A percentile compares a stretch with the other conserved stretches of the same genome.
These are phyloP conservation scores for Lactarius vividus DNA, from an alignment of 768 basidiomycete species.

Conservation along the genomic window DNA sequence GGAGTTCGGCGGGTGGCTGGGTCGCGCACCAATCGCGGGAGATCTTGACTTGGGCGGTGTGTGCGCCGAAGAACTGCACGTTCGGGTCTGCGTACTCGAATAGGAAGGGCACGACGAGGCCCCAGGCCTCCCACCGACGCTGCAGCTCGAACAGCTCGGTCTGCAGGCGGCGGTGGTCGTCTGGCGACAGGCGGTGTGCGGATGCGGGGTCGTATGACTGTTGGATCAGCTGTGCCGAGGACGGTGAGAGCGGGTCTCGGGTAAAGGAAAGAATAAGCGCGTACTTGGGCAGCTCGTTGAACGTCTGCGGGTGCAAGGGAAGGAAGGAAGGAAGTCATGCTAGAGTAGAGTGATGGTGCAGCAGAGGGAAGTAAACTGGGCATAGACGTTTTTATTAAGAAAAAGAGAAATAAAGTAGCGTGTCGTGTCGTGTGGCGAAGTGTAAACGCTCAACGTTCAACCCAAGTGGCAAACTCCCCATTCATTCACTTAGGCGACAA, in stretches of 20 bases:
- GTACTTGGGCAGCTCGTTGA: conserved; percentile 58
- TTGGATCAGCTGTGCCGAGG: conserved; percentile 55
- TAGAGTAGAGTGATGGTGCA: background rate
- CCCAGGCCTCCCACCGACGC: conserved; percentile 79
- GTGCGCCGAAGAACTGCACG: conserved; percentile 93
- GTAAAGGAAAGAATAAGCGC: conserved; percentile 28
- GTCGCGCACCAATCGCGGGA: conserved; percentile 78
- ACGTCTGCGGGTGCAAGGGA: conserved; percentile 50
- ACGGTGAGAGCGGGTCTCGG: background rate
- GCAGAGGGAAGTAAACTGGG: too few relatives aligned
- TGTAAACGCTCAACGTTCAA: background rate
- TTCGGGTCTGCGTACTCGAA: conserved; percentile 63
- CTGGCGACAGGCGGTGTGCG: conserved; percentile 47
- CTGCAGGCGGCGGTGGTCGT: conserved; percentile 61
- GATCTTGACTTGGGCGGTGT: conserved; percentile 92
- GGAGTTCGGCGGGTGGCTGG: background rate
- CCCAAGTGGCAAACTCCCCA: background rate
- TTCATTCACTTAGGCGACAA: background rate
- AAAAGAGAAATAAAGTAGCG: background rate
- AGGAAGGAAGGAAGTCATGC: conserved; percentile 46
- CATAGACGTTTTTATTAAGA: background rate
- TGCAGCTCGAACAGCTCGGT: conserved; percentile 75
- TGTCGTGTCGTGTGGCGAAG: background rate
- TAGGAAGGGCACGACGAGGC: conserved; percentile 73
- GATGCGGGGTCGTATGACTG: conserved; percentile 55